phyloP scores from a whole-genome alignment of 768 basidiomycete species.

The Rhizopogon rudus region DNA sequence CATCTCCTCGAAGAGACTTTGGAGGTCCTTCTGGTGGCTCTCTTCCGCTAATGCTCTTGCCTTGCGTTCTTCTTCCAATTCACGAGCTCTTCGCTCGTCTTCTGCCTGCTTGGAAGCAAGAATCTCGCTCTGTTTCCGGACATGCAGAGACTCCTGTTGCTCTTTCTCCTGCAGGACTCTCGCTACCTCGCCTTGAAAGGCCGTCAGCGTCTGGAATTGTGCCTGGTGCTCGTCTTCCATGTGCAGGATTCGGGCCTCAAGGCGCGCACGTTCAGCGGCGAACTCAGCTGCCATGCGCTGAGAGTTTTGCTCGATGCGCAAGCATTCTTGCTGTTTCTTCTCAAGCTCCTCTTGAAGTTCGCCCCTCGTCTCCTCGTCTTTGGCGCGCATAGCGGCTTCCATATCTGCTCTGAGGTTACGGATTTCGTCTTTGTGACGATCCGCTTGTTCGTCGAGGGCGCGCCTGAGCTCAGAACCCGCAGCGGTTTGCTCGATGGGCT shows the following conservation, averaged over 20 bases:
- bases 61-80: constrained; percentile 27
- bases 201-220: constrained; percentile 13
- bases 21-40: constrained; percentile 25
- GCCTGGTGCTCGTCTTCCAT: constrained; percentile 23
- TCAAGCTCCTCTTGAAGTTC: constrained; percentile 42
- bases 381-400: constrained; percentile 35
- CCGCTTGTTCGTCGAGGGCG: constrained; percentile 43
- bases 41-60: constrained; percentile 21
- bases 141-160: constrained; percentile 21
- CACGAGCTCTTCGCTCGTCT: constrained; percentile 23
- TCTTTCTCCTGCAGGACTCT: constrained; percentile 24
- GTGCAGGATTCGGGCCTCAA: constrained; percentile 20
- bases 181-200: constrained; percentile 23
- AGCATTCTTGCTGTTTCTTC: constrained; percentile 40
- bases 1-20: constrained; percentile 22
- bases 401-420: constrained; percentile 41
- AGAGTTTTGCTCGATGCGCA: constrained; percentile 35
- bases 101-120: constrained; percentile 19
- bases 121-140: constrained; percentile 23
- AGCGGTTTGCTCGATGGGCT: constrained; percentile 44
- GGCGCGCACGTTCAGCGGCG: constrained; percentile 30
- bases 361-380: constrained; percentile 41
- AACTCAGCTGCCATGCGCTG: constrained; percentile 36
- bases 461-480: constrained; percentile 50
- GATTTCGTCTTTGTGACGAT: constrained; percentile 45